Percentiles rank a stretch among this genome's conserved stretches.
These are phyloP conservation scores for Phytophthora multivora DNA, from an alignment of 352 stramenopile species.

Conservation along the genomic window DNA sequence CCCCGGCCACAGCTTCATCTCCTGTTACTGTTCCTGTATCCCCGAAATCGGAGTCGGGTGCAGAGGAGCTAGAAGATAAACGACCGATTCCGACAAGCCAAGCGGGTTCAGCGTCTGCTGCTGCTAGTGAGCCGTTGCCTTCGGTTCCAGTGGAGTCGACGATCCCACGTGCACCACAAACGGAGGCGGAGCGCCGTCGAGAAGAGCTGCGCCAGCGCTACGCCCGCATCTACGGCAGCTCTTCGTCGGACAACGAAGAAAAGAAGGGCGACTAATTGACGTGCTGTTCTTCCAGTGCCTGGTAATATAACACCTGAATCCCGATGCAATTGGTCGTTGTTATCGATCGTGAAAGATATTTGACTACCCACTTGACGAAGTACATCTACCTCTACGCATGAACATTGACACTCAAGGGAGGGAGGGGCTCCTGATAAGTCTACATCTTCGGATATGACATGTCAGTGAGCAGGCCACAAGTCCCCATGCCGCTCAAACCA, in stretches of 20 bases:
- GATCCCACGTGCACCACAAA: constrained; percentile 44
- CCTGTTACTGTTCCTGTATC: neutral
- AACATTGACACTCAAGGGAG: constrained; percentile 16
- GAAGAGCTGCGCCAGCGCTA: constrained; percentile 64
- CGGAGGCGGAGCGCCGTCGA: constrained; percentile 52
- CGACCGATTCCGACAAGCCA: constrained; percentile 22
- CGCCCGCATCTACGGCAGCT: constrained; percentile 58
- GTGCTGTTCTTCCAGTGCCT: neutral
- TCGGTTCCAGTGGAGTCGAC: constrained; percentile 38
- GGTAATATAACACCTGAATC: constrained; percentile 30
- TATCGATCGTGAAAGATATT: no score
- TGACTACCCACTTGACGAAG: no score
- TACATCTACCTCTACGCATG: constrained; percentile 13
- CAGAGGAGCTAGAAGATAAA: constrained; percentile 52
- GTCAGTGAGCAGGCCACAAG: constrained; percentile 48
- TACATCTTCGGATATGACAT: constrained; percentile 57
- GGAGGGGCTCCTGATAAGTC: neutral
- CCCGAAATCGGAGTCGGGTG: neutral
- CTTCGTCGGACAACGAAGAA: constrained; percentile 36
- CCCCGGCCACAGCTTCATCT: constrained; percentile 6
- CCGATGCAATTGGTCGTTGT: constrained; percentile 7
- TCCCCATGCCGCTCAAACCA: constrained; percentile 59
- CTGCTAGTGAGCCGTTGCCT: constrained; percentile 11
- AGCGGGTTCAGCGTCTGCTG: neutral
- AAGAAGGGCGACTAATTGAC: constrained; percentile 42